Evolutionary conservation across 148 eudicot genomes (phyloP).

Genomic region (Arbutus unedo): DNA sequence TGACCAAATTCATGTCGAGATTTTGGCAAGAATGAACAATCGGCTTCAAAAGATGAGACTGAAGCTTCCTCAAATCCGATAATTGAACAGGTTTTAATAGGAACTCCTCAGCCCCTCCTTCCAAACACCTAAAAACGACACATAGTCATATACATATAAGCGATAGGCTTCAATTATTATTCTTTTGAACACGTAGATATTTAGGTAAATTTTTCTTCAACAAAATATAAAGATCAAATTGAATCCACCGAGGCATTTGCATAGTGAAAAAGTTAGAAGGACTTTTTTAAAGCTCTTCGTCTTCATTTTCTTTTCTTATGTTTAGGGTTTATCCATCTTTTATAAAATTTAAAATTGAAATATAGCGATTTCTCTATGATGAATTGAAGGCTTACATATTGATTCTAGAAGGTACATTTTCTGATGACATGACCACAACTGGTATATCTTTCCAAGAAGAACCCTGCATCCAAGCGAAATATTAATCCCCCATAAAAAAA

Average conservation of each 20-base stretch:
- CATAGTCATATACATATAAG: not conserved
- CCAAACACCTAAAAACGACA: constrained; percentile 43
- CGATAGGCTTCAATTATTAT: not conserved
- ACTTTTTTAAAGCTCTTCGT: not conserved
- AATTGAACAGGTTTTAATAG: constrained; percentile 50
- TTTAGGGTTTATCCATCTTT: not conserved
- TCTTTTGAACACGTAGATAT: not conserved
- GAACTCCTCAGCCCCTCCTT: constrained; percentile 66
- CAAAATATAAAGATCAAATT: not conserved
- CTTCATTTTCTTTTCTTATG: not conserved
- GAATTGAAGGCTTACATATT: constrained; percentile 30
- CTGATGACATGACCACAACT: constrained; percentile 66
- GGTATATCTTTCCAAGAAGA: constrained; percentile 58
- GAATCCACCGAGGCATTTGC: not conserved
- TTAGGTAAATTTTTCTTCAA: not conserved
- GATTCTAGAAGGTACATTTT: constrained; percentile 62
- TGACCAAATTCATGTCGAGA: not conserved
- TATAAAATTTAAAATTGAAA: not conserved
- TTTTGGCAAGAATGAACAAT: not conserved
- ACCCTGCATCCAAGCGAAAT: constrained; percentile 29
- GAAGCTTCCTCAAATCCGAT: constrained; percentile 50
- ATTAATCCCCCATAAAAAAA: not conserved
- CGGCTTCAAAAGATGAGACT: constrained; percentile 20
- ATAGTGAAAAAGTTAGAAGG: not conserved
- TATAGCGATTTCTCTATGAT: not conserved